Evolutionary conservation across 495 filamentous ascomycete species (phyloP).

Genomic region (Podospora pseudopauciseta): DNA sequence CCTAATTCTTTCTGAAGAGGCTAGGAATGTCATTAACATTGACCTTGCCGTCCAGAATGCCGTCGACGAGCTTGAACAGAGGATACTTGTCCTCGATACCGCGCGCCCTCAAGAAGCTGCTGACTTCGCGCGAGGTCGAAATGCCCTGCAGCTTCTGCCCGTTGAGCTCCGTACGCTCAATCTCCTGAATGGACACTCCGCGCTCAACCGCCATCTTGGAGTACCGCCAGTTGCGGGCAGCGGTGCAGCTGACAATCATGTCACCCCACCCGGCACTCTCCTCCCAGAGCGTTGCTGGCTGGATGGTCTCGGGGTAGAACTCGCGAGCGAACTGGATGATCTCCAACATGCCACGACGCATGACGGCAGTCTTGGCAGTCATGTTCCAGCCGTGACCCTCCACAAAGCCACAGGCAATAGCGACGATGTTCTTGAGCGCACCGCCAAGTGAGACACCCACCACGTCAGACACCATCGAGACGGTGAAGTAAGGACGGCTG

Average conservation of each 20-base stretch:
- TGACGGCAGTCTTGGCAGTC: conserved; percentile 94
- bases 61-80: conserved; percentile 80
- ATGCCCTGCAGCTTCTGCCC: conserved; percentile 97
- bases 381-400: conserved; percentile 96
- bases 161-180: conserved; percentile 87
- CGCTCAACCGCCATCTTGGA: conserved; percentile 83
- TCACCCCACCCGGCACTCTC: conserved; percentile 96
- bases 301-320: conserved; percentile 81
- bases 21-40: conserved; percentile 60
- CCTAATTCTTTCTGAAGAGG: conserved; percentile 43
- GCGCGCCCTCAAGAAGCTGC: conserved; percentile 75
- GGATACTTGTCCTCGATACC: conserved; percentile 81
- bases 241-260: conserved; percentile 87
- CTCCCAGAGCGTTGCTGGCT: conserved; percentile 84
- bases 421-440: conserved; percentile 96
- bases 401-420: conserved; percentile 90
- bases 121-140: conserved; percentile 84
- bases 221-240: conserved; percentile 90
- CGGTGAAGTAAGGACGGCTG: conserved; percentile 97
- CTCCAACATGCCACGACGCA: conserved; percentile 91
- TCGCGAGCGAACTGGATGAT: conserved; percentile 91
- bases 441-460: conserved; percentile 94
- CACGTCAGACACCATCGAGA: conserved; percentile 85
- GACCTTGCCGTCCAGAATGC: conserved; percentile 56
- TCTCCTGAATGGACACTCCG: conserved; percentile 73